Conservation (phyloP, 306 rosid genomes). For the Dryas drummondii region DNA sequence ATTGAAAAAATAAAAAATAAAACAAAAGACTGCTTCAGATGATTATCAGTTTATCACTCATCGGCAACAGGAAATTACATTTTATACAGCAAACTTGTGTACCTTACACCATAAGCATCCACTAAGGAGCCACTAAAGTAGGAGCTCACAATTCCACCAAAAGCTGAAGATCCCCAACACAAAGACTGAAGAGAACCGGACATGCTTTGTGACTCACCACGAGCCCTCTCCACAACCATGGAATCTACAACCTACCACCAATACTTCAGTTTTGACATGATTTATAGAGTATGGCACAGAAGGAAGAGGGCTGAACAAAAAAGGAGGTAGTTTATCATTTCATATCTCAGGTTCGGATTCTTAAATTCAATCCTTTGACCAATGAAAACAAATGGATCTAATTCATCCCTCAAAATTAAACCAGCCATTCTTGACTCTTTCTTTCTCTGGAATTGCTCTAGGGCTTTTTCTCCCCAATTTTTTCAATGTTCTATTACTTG, state of each 20-base stretch:
- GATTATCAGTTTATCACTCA: background rate
- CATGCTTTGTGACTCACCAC: conserved; percentile 97
- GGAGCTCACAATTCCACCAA: conserved; percentile 96
- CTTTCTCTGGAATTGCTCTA: background rate
- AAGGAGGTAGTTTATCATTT: background rate
- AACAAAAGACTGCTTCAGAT: conserved; percentile 11
- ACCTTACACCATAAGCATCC: conserved; percentile 90
- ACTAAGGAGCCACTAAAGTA: conserved; percentile 93
- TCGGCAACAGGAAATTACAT: conserved; percentile 17
- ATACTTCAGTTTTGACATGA: conserved; percentile 27
- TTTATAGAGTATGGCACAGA: background rate
- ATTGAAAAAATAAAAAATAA: background rate
- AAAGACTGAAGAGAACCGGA: conserved; percentile 97
- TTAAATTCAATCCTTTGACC: background rate
- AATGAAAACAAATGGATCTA: background rate
- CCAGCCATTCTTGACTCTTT: background rate
- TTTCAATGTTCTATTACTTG: background rate
- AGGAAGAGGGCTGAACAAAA: background rate
- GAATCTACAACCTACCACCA: conserved; percentile 94
- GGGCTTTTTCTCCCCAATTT: background rate
- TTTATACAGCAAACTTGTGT: conserved; percentile 15
- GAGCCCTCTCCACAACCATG: conserved; percentile 99
- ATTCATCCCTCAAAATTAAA: background rate
- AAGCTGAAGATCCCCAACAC: conserved; percentile 98
- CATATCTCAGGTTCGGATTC: background rate